Evolutionary conservation across 1,139 yeast genomes (phyloP), one percentile per base, ranked within the genome.

Genomic region (Blastobotrys apis): DNA sequence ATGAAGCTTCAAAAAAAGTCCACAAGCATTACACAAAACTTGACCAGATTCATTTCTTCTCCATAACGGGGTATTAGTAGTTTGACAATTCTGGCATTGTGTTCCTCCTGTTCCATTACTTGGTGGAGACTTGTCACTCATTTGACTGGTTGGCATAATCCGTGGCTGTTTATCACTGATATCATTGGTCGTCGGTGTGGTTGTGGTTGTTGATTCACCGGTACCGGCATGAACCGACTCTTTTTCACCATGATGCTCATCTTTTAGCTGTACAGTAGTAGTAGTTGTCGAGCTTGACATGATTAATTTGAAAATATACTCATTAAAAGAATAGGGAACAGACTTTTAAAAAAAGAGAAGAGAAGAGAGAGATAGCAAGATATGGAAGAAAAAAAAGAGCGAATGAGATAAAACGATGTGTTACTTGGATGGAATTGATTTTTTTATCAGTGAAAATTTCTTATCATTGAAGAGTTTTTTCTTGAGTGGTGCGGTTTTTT

Each of bases 31-130:
- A 64, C 97, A 90, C 42, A 90, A 73, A 13, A 87, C 95, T 54
- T 86, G 94, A 13, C 97, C 97, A 15, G 84, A 78, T 60, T 88
- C 96, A 64, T 88, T 95, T 55, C 97, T 73, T 64, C 97, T 75
- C 97, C 97, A 90, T 22, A 90, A 70, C 0, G 97, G 97, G 1
- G 97, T 90, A 1, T 92, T 88, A 49, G 86, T 84, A 4, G 97
- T 90, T 56, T 82, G 77, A 67, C 97, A 90, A 64, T 90, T 90
- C 55, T 84, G 86, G 64, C 97, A 90, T 23, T 23, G 9, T 6
- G 10, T 23, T 10, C 10, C 26, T 10, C 26, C 26, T 10, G 6
- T 23, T 6, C 9, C 6, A 23, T 23, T 10, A 6, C 9, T 10
- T 23, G 26, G 26, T 23, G 26, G 26, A 23, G 10, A 23, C 10